A percentile compares a stretch with the other conserved stretches of the same genome.
Conservation (phyloP, 305 asterid species). For the Solanum hybrid region DNA sequence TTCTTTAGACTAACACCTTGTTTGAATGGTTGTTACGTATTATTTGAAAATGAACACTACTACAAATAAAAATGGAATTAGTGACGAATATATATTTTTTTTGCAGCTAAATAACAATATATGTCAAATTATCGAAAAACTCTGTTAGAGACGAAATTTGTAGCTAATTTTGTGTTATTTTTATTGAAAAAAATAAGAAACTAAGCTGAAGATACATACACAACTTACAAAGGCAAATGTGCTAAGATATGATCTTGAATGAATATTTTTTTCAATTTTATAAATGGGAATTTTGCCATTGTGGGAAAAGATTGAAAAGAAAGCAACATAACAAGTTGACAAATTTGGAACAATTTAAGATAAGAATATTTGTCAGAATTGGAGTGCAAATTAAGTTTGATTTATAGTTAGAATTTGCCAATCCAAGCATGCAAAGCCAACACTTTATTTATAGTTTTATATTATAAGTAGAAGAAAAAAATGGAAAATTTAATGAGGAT, state of each 20-base stretch:
- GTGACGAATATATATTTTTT: background rate
- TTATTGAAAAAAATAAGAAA: background rate
- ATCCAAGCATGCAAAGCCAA: background rate
- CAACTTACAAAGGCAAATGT: background rate
- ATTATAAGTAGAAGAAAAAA: background rate
- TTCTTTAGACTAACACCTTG: background rate
- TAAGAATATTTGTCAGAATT: background rate
- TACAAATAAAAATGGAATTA: background rate
- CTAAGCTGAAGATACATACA: background rate
- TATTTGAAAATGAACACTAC: background rate
- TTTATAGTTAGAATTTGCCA: background rate
- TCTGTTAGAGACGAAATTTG: background rate
- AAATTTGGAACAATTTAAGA: background rate
- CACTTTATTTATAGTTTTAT: background rate
- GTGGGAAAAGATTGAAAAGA: background rate
- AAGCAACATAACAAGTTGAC: background rate
- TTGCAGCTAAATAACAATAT: background rate
- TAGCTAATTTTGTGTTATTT: background rate
- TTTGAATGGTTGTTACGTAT: background rate
- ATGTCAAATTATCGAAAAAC: background rate
- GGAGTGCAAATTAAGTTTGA: conserved; percentile 1
- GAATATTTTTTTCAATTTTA: background rate
- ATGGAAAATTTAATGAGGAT: background rate
- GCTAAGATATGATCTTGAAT: background rate
- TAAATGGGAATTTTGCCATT: background rate